A percentile compares a stretch with the other conserved stretches of the same genome.
Evolutionary conservation across 345 rosid species (phyloP).

Genomic region (Lepidium africanum): DNA sequence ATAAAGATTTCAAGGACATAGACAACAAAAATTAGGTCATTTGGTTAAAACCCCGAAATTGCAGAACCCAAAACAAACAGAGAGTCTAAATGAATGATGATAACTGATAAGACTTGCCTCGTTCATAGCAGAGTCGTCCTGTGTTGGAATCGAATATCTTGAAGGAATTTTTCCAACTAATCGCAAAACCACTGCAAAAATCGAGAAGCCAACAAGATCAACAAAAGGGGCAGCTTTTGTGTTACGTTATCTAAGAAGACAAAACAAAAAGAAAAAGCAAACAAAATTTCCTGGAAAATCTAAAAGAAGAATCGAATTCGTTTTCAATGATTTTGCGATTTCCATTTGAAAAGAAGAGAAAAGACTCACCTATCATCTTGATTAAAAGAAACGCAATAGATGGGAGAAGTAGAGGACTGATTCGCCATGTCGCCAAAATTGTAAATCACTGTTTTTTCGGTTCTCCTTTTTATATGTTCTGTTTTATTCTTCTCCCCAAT

Average conservation of each 20-base stretch:
- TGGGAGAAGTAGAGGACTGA: conserved; percentile 48
- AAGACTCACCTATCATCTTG: conserved; percentile 60
- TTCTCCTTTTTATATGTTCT: background rate
- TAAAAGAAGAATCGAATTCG: background rate
- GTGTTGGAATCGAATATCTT: conserved; percentile 69
- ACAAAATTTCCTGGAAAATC: background rate
- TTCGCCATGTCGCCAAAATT: conserved; percentile 38
- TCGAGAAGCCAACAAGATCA: background rate
- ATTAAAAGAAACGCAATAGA: conserved; percentile 76
- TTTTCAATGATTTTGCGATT: background rate
- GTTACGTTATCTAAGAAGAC: conserved; percentile 15
- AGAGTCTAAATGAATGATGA: background rate
- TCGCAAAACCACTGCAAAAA: conserved; percentile 54
- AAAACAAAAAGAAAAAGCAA: background rate
- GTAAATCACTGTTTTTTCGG: background rate
- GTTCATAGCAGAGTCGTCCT: conserved; percentile 79
- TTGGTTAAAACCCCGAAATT: background rate
- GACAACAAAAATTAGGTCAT: background rate
- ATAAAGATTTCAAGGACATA: background rate
- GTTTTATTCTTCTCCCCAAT: background rate
- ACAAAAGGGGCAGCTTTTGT: conserved; percentile 5
- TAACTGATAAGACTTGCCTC: conserved; percentile 33
- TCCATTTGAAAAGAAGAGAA: too few relatives aligned
- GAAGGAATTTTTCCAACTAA: conserved; percentile 68
- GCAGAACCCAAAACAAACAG: background rate